Conservation (phyloP, 164 flowering plant genomes). For the Tetrastigma voinierianum region DNA sequence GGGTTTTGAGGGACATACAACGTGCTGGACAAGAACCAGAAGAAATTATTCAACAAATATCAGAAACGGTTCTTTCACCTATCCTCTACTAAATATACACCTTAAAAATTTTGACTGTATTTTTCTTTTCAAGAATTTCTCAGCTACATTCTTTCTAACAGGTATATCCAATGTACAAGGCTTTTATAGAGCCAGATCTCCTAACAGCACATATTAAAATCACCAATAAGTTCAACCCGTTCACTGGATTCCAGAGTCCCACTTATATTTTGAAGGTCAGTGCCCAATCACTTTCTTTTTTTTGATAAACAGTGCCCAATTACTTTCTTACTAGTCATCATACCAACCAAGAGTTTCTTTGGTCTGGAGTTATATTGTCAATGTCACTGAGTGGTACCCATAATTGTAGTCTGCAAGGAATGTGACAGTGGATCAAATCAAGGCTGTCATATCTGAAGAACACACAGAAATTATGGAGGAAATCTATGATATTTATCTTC, state of each 20-base stretch:
- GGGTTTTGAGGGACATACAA: slow-evolving; percentile 92
- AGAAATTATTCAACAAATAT: slow-evolving; percentile 96
- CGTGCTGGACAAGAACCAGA: slow-evolving; percentile 97
- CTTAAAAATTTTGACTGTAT: slow-evolving; percentile 4
- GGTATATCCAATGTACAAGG: slow-evolving; percentile 99
- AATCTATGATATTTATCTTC: slow-evolving; percentile 92
- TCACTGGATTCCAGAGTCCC: slow-evolving; percentile 91
- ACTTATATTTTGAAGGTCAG: slow-evolving; percentile 89
- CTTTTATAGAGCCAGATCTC: slow-evolving; percentile 96
- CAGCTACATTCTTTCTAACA: slow-evolving; percentile 23
- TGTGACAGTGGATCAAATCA: slow-evolving; percentile 65
- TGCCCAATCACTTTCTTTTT: background rate
- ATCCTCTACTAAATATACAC: slow-evolving; percentile 20
- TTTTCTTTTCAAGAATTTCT: background rate
- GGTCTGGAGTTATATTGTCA: background rate
- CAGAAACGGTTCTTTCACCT: slow-evolving; percentile 80
- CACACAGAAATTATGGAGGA: slow-evolving; percentile 65
- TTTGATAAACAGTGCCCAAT: background rate
- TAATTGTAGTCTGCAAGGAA: slow-evolving; percentile 65
- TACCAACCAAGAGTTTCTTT: too few species aligned
- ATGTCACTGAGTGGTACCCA: slow-evolving; percentile 15
- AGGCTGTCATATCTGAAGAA: slow-evolving; percentile 52
- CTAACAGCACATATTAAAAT: slow-evolving; percentile 92
- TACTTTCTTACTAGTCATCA: background rate
- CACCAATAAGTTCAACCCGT: slow-evolving; percentile 92